Conservation (phyloP, 495 filamentous ascomycete species). For the Penicillium pulvis region DNA sequence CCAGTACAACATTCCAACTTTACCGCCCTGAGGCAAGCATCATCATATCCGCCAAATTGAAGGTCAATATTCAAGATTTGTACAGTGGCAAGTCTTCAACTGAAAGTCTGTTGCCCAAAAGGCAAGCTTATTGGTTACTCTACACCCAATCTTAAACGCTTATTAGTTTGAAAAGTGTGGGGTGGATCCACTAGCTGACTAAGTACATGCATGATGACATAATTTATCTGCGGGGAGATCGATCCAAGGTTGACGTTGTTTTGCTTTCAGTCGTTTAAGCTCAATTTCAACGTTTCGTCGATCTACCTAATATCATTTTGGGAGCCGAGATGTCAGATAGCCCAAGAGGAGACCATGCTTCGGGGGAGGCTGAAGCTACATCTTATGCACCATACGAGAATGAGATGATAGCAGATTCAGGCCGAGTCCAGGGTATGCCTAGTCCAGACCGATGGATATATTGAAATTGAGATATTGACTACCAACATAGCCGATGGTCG, state of each 20-base stretch:
- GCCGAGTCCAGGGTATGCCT: not conserved
- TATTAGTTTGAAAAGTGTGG: not conserved
- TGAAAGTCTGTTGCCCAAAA: not conserved
- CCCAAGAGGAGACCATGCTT: not conserved
- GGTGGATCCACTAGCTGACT: not conserved
- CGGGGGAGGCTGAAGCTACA: not conserved
- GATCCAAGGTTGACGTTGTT: constrained; percentile 1
- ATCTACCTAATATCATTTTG: not conserved
- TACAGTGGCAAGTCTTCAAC: too few species aligned
- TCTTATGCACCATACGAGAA: not conserved
- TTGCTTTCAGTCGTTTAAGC: not conserved
- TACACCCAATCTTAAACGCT: not conserved
- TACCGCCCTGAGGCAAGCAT: too few species aligned
- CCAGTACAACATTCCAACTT: too few species aligned
- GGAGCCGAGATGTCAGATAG: not conserved
- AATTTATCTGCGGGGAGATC: not conserved
- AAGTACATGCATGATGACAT: not conserved
- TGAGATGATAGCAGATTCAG: constrained; percentile 5
- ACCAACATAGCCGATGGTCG: constrained; percentile 26
- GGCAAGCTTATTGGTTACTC: not conserved
- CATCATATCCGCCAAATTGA: too few species aligned
- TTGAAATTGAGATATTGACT: not conserved
- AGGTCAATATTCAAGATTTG: too few species aligned
- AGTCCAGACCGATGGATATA: not conserved
- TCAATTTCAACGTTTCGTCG: not conserved